phyloP scores from a whole-genome alignment of 768 basidiomycete species.

The Hygrocybe coccinea region DNA sequence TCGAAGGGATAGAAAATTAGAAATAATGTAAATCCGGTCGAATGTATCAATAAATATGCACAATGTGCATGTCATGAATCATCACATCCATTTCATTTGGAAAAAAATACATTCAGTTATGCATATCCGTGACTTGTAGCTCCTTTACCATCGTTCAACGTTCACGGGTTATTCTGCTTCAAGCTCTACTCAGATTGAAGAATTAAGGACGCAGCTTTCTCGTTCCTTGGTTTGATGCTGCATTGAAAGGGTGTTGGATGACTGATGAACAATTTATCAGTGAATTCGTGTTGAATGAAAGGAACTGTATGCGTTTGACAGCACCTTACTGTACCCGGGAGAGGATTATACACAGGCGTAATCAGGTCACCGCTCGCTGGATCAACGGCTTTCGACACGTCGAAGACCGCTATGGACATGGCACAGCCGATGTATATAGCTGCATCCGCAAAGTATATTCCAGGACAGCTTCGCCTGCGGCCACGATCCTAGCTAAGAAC shows the following conservation, averaged over 20 bases:
- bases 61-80: too few relatives aligned
- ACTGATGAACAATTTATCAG: constrained; percentile 9
- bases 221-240: constrained; percentile 22
- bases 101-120: too few relatives aligned
- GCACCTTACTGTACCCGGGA: constrained; percentile 60
- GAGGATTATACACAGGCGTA: constrained; percentile 50
- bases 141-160: not conserved
- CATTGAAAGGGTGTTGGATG: constrained; percentile 27
- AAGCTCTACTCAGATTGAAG: not conserved
- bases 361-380: constrained; percentile 37
- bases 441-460: constrained; percentile 49
- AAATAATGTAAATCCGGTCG: too few relatives aligned
- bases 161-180: not conserved
- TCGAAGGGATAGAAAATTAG: too few relatives aligned
- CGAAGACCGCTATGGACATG: constrained; percentile 48
- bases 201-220: constrained; percentile 18
- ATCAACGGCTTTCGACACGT: constrained; percentile 44
- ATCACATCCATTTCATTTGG: too few relatives aligned
- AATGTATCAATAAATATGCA: too few relatives aligned
- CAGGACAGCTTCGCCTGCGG: constrained; percentile 21
- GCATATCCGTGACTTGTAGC: too few relatives aligned
- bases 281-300: too few relatives aligned
- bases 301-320: not conserved
- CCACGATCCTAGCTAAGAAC: not conserved
- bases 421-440: constrained; percentile 49